These are phyloP conservation scores for Lodderomyces metapsilosis DNA, from an alignment of 1,139 yeast genomes.

Conservation along the genomic window DNA sequence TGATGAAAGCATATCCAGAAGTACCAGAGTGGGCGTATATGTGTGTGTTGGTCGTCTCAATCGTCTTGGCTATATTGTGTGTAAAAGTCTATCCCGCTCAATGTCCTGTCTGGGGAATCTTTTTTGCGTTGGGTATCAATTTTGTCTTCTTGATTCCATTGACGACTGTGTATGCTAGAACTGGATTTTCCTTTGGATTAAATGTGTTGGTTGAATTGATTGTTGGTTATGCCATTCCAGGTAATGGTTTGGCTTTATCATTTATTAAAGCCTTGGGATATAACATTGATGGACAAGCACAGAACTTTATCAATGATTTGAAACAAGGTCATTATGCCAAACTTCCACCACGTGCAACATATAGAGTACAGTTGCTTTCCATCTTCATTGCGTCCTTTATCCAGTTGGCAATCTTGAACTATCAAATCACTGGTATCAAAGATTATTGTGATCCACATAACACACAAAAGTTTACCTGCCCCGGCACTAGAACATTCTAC, in stretches of 20 bases:
- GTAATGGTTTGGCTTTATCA: constrained; percentile 58
- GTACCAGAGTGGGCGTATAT: constrained; percentile 65
- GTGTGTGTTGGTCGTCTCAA: constrained; percentile 44
- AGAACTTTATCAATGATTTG: constrained; percentile 50
- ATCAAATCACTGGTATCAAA: too few species aligned
- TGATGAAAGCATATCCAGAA: constrained; percentile 56
- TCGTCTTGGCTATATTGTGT: constrained; percentile 49
- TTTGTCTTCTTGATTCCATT: too few species aligned
- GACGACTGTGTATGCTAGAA: too few species aligned
- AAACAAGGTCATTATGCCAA: constrained; percentile 63
- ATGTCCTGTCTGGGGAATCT: constrained; percentile 58
- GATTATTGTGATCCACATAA: too few species aligned
- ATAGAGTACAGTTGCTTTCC: constrained; percentile 57
- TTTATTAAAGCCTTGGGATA: constrained; percentile 57
- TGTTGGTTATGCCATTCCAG: constrained; percentile 62
- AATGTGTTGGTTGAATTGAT: constrained; percentile 60
- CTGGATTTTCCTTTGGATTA: too few species aligned
- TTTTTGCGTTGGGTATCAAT: constrained; percentile 57
- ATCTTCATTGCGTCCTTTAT: constrained; percentile 43
- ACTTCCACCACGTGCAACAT: constrained; percentile 60
- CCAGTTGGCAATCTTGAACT: too few species aligned
- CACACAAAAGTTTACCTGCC: too few species aligned
- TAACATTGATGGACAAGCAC: constrained; percentile 60
- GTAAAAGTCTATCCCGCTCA: constrained; percentile 47
- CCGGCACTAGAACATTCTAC: too few species aligned